These are phyloP conservation scores for Blumeriella jaapii DNA, from an alignment of 2,329 filamentous ascomycete genomes.

Conservation along the genomic window DNA sequence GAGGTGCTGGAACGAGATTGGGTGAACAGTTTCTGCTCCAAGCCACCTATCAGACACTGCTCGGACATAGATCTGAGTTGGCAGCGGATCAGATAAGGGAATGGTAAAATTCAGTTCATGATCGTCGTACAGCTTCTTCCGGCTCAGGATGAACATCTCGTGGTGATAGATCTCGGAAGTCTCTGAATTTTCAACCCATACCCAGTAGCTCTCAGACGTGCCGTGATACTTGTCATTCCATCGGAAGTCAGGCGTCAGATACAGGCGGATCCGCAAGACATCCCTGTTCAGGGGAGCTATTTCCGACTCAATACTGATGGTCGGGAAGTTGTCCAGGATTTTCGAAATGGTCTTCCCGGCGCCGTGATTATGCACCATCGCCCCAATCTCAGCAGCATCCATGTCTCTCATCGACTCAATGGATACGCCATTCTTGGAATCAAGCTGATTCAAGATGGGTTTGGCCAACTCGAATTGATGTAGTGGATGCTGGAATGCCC, in stretches of 20 bases:
- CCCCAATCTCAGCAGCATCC: conserved; percentile 82
- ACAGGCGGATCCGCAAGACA: conserved; percentile 82
- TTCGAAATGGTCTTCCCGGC: conserved; percentile 75
- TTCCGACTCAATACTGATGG: conserved; percentile 79
- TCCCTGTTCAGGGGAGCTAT: conserved; percentile 93
- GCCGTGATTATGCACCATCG: conserved; percentile 78
- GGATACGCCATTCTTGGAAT: conserved; percentile 64
- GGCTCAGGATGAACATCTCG: conserved; percentile 87
- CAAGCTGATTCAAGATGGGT: conserved; percentile 71
- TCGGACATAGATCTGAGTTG: conserved; percentile 90
- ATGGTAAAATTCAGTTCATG: conserved; percentile 98
- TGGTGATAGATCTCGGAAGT: conserved; percentile 97
- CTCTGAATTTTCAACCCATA: conserved; percentile 98
- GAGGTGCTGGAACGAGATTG: conserved; percentile 94
- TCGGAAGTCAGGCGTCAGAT: conserved; percentile 74
- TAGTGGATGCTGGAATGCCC: conserved; percentile 90
- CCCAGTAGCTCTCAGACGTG: conserved; percentile 90
- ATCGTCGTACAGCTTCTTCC: conserved; percentile 85
- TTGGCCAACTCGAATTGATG: conserved; percentile 88
- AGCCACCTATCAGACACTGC: conserved; percentile 94
- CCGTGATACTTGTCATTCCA: conserved; percentile 96
- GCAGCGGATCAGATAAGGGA: conserved; percentile 81
- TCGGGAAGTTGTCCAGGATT: conserved; percentile 84
- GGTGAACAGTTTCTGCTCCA: conserved; percentile 87
- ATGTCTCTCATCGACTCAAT: conserved; percentile 85